phyloP scores from a whole-genome alignment of 2,329 filamentous ascomycete genomes.

The Paraconiothyrium sp. region DNA sequence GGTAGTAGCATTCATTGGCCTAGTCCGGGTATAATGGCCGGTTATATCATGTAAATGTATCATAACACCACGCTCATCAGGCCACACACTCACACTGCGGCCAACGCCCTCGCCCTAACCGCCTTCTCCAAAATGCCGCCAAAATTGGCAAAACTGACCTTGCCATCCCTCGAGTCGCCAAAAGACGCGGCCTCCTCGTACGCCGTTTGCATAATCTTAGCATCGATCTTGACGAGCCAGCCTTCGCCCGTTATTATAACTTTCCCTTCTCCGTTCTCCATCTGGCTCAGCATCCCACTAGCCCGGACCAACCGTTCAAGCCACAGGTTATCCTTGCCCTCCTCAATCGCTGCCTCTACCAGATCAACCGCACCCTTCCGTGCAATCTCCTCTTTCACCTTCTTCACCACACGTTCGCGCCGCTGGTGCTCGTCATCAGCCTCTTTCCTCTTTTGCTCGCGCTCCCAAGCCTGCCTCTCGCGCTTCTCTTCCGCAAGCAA shows the following conservation, averaged over 20 bases:
- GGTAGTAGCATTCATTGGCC: not conserved
- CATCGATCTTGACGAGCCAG: conserved; percentile 55
- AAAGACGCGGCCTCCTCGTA: conserved; percentile 48
- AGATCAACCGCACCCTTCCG: conserved; percentile 44
- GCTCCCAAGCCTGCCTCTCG: conserved; percentile 50
- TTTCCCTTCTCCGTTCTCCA: conserved; percentile 29
- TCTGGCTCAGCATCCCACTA: conserved; percentile 48
- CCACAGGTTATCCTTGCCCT: conserved; percentile 55
- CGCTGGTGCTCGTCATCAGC: conserved; percentile 45
- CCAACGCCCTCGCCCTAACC: conserved; percentile 35
- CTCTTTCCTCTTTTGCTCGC: conserved; percentile 51
- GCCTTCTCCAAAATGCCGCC: conserved; percentile 50
- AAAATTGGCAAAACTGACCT: conserved; percentile 50
- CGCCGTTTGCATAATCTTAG: conserved; percentile 50
- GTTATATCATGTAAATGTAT: conserved; percentile 13
- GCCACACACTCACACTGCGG: conserved; percentile 14
- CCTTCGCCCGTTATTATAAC: conserved; percentile 55
- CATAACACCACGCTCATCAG: conserved; percentile 8
- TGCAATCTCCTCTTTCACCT: conserved; percentile 37
- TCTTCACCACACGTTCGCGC: conserved; percentile 42
- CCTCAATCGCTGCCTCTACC: conserved; percentile 51
- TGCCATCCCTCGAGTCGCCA: conserved; percentile 38
- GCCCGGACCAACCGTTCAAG: conserved; percentile 55
- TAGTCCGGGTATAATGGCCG: conserved; percentile 10
- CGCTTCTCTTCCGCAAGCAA: conserved; percentile 53